phyloP scores from a whole-genome alignment of 1,139 yeast species.

The Wickerhamiella infanticola region DNA sequence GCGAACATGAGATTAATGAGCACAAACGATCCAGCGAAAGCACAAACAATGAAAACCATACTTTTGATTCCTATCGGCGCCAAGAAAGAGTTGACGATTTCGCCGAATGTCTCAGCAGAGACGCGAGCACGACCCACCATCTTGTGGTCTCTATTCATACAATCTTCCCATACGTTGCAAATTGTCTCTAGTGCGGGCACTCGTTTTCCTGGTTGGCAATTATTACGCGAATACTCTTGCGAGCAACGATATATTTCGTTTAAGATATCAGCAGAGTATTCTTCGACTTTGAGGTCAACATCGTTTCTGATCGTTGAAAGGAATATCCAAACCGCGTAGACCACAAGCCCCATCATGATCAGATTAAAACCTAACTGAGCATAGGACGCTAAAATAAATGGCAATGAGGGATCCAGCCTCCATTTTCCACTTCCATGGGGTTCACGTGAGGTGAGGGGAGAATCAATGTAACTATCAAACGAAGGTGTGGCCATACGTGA shows the following conservation, averaged over 20 bases:
- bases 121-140: conserved; percentile 61
- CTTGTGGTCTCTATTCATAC: conserved; percentile 79
- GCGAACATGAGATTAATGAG: conserved; percentile 23
- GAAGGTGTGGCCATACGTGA: background rate
- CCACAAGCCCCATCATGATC: conserved; percentile 37
- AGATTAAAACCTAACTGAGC: conserved; percentile 56
- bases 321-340: conserved; percentile 40
- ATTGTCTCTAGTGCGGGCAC: conserved; percentile 61
- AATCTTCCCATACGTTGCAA: conserved; percentile 63
- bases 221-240: conserved; percentile 52
- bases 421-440: background rate
- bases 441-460: background rate
- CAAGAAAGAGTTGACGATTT: conserved; percentile 61
- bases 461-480: background rate
- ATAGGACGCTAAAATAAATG: conserved; percentile 54
- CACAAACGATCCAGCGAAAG: conserved; percentile 32
- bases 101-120: conserved; percentile 72
- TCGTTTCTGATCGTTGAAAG: conserved; percentile 52
- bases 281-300: conserved; percentile 51
- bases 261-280: conserved; percentile 42
- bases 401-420: conserved; percentile 37
- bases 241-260: conserved; percentile 60
- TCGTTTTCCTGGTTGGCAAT: conserved; percentile 39
- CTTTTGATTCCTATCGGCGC: conserved; percentile 67
- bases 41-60: conserved; percentile 32